Base-by-base conservation (phyloP, 768 basidiomycete species). In the Kwoniella dejecticola region DNA sequence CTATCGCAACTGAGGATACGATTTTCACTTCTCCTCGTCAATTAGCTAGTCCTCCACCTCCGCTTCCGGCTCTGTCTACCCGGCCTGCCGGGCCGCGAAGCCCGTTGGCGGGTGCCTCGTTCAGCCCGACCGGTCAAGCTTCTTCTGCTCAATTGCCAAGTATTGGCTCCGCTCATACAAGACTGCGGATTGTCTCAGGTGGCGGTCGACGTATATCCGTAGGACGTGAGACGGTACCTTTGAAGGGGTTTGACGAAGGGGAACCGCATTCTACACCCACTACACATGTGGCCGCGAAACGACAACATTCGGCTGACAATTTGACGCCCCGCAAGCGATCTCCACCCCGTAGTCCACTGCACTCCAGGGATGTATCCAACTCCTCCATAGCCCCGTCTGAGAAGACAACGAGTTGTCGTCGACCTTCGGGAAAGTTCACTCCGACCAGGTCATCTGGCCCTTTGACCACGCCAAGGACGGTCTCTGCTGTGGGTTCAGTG, bases 281-380 rank as follows among this genome's bases (percentile, higher is more conserved):
- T 2, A 36, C 33, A 2, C 36, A 50, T 29, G 12, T 61, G 19
- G 15, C 61, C 0, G 15, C 62, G 1, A 79, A 79, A 38, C 64
- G 77, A 23, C 71, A 72, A 40, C 74, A 71, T 24, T 79, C 77
- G 5, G 57, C 60, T 29, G 77, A 79, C 40, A 68, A 72, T n/a
- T 50, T 77, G 15, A 57, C 66, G 2, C 74, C 77, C 17, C 66
- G 76, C 1, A 79, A 79, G 54, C 56, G 74, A 29, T 76, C 74
- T 2, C 66, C 63, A 6, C 45, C 72, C 4, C 56, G 70, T 33
- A 63, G 63, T 45, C 70, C 70, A 1, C 42, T 70, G 7, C 57
- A 68, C 4, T 59, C 65, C 1, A 57, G 41, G 27, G 60, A 62
- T 23, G 52, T 17, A 15, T 42, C 36, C 30, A 42, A 49, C n/a